phyloP scores from a whole-genome alignment of 2,329 filamentous ascomycete genomes.

The Phaeosphaeria sp. region DNA sequence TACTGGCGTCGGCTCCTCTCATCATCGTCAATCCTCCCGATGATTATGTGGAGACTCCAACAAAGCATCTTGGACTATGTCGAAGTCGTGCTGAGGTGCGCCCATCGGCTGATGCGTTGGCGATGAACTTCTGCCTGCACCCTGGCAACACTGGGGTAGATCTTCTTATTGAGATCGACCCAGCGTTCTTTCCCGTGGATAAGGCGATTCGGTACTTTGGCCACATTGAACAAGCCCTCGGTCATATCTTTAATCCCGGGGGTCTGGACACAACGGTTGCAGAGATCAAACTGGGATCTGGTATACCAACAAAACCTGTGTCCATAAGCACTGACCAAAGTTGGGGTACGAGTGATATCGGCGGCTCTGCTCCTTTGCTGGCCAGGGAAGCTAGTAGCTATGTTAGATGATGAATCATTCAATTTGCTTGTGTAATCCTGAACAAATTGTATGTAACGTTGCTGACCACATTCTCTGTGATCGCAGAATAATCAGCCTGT shows the following conservation, averaged over 20 bases:
- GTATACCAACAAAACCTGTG: neutral
- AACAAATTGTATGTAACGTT: neutral
- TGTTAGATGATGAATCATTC: neutral
- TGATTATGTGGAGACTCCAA: neutral
- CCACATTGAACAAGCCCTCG: neutral
- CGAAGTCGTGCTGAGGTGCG: neutral
- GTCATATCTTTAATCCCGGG: neutral
- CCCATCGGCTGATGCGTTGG: neutral
- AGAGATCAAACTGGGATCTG: neutral
- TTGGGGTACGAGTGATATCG: neutral
- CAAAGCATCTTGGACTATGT: neutral
- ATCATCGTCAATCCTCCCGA: neutral
- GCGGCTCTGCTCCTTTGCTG: neutral
- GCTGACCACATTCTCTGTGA: too few relatives aligned
- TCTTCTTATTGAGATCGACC: neutral
- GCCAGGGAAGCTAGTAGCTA: neutral
- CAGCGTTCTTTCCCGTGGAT: neutral
- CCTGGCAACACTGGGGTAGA: neutral
- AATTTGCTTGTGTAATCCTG: neutral
- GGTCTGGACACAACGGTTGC: neutral
- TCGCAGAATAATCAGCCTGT: neutral
- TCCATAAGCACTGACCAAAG: neutral
- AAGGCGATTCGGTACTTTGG: neutral
- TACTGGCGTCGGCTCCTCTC: neutral
- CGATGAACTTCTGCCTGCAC: neutral